phyloP scores from a whole-genome alignment of 164 flowering plant genomes.

The Umbilicus rupestris region DNA sequence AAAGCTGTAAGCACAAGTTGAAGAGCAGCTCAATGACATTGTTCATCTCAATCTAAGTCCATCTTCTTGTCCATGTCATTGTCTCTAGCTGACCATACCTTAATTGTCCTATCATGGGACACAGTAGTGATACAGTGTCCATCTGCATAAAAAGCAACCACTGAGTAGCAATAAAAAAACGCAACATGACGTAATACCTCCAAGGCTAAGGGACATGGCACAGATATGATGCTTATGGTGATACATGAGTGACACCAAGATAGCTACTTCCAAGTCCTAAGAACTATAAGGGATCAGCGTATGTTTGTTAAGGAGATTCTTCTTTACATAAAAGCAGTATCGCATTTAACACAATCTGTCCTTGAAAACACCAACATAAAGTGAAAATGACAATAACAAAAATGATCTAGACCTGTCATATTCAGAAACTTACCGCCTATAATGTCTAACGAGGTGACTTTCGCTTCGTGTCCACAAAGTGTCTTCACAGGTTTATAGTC shows the following conservation, averaged over 20 bases:
- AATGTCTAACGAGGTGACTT: slow-evolving; percentile 73
- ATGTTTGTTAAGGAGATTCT: neutral
- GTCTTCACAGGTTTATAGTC: slow-evolving; percentile 86
- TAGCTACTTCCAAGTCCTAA: neutral
- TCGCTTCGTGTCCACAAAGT: slow-evolving; percentile 83
- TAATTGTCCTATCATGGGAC: slow-evolving; percentile 84
- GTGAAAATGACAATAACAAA: neutral
- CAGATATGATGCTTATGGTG: neutral
- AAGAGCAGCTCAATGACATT: neutral
- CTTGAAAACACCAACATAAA: neutral
- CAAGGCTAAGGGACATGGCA: neutral
- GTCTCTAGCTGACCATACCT: slow-evolving; percentile 61
- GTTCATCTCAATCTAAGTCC: slow-evolving; percentile 48
- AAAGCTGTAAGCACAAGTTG: too few species aligned
- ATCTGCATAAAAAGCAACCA: slow-evolving; percentile 32
- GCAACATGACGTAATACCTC: neutral
- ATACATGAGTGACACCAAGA: neutral
- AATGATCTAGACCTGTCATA: neutral
- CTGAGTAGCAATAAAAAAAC: neutral
- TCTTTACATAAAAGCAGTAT: neutral
- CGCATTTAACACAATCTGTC: neutral
- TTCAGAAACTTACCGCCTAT: slow-evolving; percentile 43
- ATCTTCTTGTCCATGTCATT: slow-evolving; percentile 38
- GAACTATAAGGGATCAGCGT: neutral
- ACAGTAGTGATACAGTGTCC: slow-evolving; percentile 70